Evolutionary conservation across 2,329 filamentous ascomycete genomes (phyloP).

Genomic region (Stylonectria norvegica): DNA sequence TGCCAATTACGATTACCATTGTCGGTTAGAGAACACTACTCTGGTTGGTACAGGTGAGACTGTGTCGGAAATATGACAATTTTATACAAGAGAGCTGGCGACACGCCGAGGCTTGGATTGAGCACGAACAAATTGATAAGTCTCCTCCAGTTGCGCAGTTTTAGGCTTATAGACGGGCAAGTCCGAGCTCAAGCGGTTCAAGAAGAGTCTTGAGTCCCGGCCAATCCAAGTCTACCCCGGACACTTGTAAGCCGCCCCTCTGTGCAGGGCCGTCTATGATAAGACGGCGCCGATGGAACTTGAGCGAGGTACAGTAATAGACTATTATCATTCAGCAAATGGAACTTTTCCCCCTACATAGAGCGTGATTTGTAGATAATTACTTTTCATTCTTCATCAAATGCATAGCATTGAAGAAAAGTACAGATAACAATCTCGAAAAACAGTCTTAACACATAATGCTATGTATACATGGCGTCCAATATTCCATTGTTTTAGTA

Average conservation of each 20-base stretch:
- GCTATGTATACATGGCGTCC: neutral
- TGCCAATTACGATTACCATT: neutral
- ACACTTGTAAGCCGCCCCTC: neutral
- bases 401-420: neutral
- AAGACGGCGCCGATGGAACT: neutral
- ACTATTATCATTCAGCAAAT: neutral
- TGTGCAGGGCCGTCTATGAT: neutral
- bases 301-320: neutral
- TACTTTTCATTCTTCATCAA: neutral
- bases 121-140: neutral
- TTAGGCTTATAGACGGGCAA: neutral
- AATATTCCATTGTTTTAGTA: neutral
- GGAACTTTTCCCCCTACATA: neutral
- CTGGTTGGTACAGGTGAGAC: neutral
- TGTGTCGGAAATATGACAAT: neutral
- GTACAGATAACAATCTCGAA: neutral
- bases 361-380: neutral
- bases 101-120: neutral
- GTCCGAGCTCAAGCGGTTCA: neutral
- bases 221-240: neutral
- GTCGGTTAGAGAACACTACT: neutral
- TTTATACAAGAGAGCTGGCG: neutral
- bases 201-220: neutral
- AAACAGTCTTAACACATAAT: neutral
- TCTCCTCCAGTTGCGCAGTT: neutral